Base-by-base conservation (phyloP, 2,329 filamentous ascomycete genomes). In the Trichoderma atrobrunneum region DNA sequence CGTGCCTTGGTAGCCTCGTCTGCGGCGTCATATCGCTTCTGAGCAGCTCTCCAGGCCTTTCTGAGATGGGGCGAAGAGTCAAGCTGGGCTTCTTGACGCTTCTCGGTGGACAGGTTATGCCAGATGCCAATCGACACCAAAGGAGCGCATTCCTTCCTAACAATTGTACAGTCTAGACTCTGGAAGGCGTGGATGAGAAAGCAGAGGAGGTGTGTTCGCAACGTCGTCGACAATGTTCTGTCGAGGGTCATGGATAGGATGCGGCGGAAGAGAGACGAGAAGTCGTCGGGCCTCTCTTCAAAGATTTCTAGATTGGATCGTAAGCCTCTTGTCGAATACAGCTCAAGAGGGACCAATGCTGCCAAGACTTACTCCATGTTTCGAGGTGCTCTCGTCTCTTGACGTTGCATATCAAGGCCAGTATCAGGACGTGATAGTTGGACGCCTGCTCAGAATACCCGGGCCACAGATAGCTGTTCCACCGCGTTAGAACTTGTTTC, bases 111-210 rank as follows among this genome's bases (percentile, higher is more conserved):
- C 48, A 99, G 84, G 79, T 97, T 97, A 78, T 98, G 93, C 96
- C 96, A 99, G 77, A 96, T 94, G 1, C 93, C 92, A 77, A 99
- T 97, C 14, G 94, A 96, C 24, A 99, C 95, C 66, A 99, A 85
- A 2, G 97, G 94, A 7, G 95, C 96, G 81, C 96, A 98, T 85
- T 99, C 96, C 81, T 98, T 98, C 74, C 96, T 91, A 64, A 99
- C 93, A 71, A 97, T 88, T 48, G 89, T 88, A 79, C 91, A 95
- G 80, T 99, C 97, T 36, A 99, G 86, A 61, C 94, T 98, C 81
- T 98, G 95, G 79, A 98, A 99, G 43, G 95, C 93, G 75, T 91
- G 90, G 65, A 97, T 97, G 74, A 98, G 87, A 81, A 98, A 98
- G 28, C 89, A 92, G 26, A 99, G 85, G n/a, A 98, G 88, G 67